phyloP scores from a whole-genome alignment of 2,329 filamentous ascomycete genomes.

The Lachnellula hyalina region DNA sequence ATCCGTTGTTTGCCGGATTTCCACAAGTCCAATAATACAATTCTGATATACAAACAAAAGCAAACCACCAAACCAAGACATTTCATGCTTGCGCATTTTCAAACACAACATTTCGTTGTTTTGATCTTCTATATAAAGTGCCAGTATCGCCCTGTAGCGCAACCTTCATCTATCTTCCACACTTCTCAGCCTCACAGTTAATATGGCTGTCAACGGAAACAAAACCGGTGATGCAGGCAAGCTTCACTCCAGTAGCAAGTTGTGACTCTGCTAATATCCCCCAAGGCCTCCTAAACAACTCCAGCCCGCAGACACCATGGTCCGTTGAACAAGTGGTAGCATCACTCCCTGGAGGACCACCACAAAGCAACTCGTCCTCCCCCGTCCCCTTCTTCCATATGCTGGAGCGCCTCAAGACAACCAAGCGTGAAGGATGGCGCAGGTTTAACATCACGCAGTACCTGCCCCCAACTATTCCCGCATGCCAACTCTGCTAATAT shows the following conservation, averaged over 20 bases:
- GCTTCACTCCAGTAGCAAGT: not conserved
- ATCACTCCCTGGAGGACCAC: slow-evolving; percentile 54
- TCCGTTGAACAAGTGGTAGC: slow-evolving; percentile 58
- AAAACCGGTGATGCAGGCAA: not conserved
- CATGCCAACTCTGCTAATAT: not conserved
- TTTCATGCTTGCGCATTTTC: too few species aligned
- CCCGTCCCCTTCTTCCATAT: slow-evolving; percentile 92
- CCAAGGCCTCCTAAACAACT: not conserved
- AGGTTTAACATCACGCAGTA: slow-evolving; percentile 70
- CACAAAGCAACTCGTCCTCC: slow-evolving; percentile 57
- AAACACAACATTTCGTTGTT: too few species aligned
- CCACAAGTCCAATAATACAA: too few species aligned
- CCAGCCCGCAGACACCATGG: slow-evolving; percentile 37
- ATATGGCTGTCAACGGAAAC: not conserved
- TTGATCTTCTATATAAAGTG: too few species aligned
- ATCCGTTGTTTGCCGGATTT: too few species aligned
- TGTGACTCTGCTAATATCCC: not conserved
- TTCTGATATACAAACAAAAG: too few species aligned
- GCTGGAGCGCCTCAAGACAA: slow-evolving; percentile 90
- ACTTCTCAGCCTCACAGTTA: too few species aligned
- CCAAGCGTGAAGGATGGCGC: slow-evolving; percentile 92
- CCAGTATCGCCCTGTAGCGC: too few species aligned
- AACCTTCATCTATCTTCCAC: too few species aligned
- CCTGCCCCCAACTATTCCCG: slow-evolving; percentile 1
- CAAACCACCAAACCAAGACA: too few species aligned